Conservation (phyloP, 2,329 filamentous ascomycete species). For the Phoma herbarum region DNA sequence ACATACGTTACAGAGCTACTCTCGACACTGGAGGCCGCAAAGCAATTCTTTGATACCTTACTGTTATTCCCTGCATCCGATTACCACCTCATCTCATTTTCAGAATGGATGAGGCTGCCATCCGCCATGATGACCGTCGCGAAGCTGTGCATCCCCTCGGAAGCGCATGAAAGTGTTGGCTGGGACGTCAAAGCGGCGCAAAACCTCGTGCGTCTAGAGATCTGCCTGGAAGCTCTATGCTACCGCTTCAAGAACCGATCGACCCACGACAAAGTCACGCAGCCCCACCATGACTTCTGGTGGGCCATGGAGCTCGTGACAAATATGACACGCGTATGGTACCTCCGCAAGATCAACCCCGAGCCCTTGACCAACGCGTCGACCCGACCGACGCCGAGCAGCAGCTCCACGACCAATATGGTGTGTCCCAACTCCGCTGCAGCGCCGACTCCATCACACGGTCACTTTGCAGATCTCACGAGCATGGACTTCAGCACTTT, state of each 20-base stretch:
- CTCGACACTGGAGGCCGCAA: conserved; percentile 67
- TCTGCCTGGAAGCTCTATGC: conserved; percentile 46
- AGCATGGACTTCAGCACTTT: conserved; percentile 8
- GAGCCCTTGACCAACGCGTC: background rate
- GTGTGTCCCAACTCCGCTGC: conserved; percentile 11
- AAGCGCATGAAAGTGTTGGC: conserved; percentile 31
- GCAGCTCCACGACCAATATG: background rate
- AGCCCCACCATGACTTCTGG: conserved; percentile 44
- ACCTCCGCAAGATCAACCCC: conserved; percentile 36
- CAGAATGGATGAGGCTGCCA: conserved; percentile 47
- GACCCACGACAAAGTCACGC: conserved; percentile 36
- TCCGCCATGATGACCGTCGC: conserved; percentile 41
- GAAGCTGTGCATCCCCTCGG: conserved; percentile 41
- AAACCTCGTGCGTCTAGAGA: conserved; percentile 42
- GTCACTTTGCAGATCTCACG: background rate
- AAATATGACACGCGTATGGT: conserved; percentile 43
- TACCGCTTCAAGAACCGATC: conserved; percentile 44
- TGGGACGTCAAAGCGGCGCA: conserved; percentile 48
- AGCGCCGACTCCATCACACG: conserved; percentile 11
- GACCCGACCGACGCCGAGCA: conserved; percentile 3
- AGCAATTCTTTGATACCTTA: conserved; percentile 73
- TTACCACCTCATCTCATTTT: conserved; percentile 44
- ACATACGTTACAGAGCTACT: conserved; percentile 38
- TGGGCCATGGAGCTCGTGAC: conserved; percentile 42
- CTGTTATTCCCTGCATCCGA: conserved; percentile 72